Percentiles rank a stretch among this genome's conserved stretches.
phyloP scores from a whole-genome alignment of 2,329 filamentous ascomycete species.

The Magnaporthiopsis incrustans region DNA sequence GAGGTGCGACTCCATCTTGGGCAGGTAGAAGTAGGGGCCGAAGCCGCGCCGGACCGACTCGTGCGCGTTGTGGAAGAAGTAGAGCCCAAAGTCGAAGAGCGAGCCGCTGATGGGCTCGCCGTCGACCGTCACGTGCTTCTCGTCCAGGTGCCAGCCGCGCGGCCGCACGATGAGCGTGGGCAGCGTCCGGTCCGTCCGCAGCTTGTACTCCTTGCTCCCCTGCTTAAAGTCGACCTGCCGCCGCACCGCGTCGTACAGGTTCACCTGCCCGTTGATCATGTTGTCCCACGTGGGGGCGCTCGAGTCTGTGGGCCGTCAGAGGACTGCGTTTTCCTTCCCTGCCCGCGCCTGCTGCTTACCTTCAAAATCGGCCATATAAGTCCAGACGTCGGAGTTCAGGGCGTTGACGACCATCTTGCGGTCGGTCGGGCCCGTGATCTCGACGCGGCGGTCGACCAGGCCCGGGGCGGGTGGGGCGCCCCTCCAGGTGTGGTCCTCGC shows the following conservation, averaged over 20 bases:
- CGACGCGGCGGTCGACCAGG: conserved; percentile 84
- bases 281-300: conserved; percentile 97
- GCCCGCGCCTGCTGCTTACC: conserved; percentile 43
- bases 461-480: conserved; percentile 87
- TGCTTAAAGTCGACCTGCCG: conserved; percentile 94
- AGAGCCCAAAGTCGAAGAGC: conserved; percentile 95
- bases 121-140: conserved; percentile 96
- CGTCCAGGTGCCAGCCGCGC: conserved; percentile 94
- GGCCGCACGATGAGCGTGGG: conserved; percentile 92
- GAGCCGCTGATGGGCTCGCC: conserved; percentile 88
- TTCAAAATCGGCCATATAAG: conserved; percentile 99
- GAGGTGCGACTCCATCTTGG: conserved; percentile 96
- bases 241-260: conserved; percentile 93
- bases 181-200: conserved; percentile 76
- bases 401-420: conserved; percentile 99
- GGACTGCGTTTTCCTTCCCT: conserved; percentile 1
- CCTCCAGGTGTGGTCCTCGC: conserved; percentile 89
- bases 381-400: conserved; percentile 91
- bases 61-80: conserved; percentile 97
- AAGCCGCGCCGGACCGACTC: conserved; percentile 77
- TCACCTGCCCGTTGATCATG: conserved; percentile 97
- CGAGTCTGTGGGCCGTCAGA: conserved; percentile 54
- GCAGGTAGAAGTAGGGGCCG: conserved; percentile 96
- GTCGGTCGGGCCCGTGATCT: conserved; percentile 96
- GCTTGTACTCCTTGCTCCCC: conserved; percentile 92